Conservation (phyloP, 306 rosid genomes). For the Nissolia schottii region DNA sequence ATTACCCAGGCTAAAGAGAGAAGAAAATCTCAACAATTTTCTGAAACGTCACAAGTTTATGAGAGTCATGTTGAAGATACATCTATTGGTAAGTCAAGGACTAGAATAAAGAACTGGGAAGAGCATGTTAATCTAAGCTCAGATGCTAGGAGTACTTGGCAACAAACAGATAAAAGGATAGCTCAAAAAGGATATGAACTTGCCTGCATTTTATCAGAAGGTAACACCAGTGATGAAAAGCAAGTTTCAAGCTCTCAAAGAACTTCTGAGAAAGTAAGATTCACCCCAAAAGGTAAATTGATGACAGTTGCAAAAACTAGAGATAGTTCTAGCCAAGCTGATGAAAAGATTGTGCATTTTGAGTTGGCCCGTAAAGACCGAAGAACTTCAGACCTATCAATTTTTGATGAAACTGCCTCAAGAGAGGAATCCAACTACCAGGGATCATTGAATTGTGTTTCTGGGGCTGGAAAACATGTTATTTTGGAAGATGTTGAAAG, state of each 20-base stretch:
- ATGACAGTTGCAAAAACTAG: constrained; percentile 37
- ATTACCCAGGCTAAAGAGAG: constrained; percentile 29
- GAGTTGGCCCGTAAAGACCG: constrained; percentile 32
- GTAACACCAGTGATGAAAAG: constrained; percentile 36
- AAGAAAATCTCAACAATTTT: constrained; percentile 43
- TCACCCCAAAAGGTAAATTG: constrained; percentile 36
- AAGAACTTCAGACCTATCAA: constrained; percentile 5
- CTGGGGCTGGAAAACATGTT: constrained; percentile 31
- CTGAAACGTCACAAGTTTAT: constrained; percentile 42
- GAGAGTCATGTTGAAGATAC: constrained; percentile 31
- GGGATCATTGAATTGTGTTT: constrained; percentile 36
- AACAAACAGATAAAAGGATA: constrained; percentile 30
- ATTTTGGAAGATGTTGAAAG: constrained; percentile 36
- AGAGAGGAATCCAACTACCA: constrained; percentile 37
- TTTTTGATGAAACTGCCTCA: constrained; percentile 23
- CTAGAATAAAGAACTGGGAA: constrained; percentile 37
- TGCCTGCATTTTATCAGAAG: constrained; percentile 31
- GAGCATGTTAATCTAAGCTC: constrained; percentile 30
- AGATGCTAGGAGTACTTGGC: constrained; percentile 24
- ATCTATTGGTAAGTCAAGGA: constrained; percentile 35
- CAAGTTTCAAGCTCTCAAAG: constrained; percentile 36
- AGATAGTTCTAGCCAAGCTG: constrained; percentile 47
- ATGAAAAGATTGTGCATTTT: constrained; percentile 37
- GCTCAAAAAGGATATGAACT: constrained; percentile 49
- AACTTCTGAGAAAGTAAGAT: constrained; percentile 32